Conservation (phyloP, 2,329 filamentous ascomycete genomes). For the Amphichorda felina region DNA sequence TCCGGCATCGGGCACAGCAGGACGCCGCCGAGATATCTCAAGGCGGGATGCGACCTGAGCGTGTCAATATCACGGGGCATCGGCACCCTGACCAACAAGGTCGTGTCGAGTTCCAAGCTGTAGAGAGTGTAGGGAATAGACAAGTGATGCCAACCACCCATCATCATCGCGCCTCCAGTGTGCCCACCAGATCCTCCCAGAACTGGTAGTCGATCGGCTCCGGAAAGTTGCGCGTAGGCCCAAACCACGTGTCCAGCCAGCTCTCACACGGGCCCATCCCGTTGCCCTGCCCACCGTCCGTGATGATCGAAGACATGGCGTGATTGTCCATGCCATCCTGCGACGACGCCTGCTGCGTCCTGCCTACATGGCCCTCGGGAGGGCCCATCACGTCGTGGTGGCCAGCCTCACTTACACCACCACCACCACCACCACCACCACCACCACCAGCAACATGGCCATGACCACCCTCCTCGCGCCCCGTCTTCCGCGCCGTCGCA, state of each 20-base stretch:
- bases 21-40: conserved; percentile 8
- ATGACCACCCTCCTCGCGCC: background rate
- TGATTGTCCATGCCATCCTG: background rate
- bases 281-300: background rate
- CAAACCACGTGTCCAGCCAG: conserved; percentile 9
- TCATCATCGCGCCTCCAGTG: conserved; percentile 2
- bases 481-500: conserved; percentile 7
- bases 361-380: too few relatives aligned
- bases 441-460: too few relatives aligned
- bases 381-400: background rate
- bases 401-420: too few relatives aligned
- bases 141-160: background rate
- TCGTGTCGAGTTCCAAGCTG: conserved; percentile 3
- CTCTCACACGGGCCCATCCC: conserved; percentile 1
- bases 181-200: conserved; percentile 9
- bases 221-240: conserved; percentile 9
- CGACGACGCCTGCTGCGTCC: too few relatives aligned
- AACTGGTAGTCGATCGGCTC: conserved; percentile 11
- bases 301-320: background rate
- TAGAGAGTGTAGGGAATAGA: background rate
- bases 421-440: too few relatives aligned
- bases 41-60: conserved; percentile 6
- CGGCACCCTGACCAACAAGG: conserved; percentile 10
- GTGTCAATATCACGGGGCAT: conserved; percentile 9
- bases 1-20: conserved; percentile 10